A percentile compares a stretch with the other conserved stretches of the same genome.
phyloP scores from a whole-genome alignment of 2,329 filamentous ascomycete genomes.

The Trichophyton benhamiae region DNA sequence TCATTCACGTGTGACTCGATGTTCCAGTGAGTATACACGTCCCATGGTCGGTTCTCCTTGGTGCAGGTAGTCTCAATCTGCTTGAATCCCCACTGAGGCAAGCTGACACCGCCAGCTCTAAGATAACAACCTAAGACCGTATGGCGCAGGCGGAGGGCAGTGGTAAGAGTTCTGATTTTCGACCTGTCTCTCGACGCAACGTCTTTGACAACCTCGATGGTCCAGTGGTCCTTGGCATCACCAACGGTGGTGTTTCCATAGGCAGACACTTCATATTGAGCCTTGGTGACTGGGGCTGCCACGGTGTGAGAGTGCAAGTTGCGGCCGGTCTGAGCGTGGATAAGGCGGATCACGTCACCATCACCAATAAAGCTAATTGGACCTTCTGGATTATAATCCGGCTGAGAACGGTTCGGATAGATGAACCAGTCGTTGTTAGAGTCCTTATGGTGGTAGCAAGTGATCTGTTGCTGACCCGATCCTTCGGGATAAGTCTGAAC shows the following conservation, averaged over 20 bases:
- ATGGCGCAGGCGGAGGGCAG: conserved; percentile 80
- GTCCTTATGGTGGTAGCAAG: conserved; percentile 99
- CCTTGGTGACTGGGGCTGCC: conserved; percentile 75
- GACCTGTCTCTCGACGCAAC: conserved; percentile 75
- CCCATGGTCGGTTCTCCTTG: conserved; percentile 81
- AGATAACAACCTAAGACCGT: conserved; percentile 78
- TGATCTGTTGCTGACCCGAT: conserved; percentile 88
- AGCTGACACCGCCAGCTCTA: conserved; percentile 84
- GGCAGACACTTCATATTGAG: conserved; percentile 81
- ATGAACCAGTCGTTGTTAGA: conserved; percentile 99
- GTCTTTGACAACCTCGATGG: conserved; percentile 80
- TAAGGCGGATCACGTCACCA: conserved; percentile 66
- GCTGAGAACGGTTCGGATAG: conserved; percentile 75
- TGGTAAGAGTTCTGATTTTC: conserved; percentile 80
- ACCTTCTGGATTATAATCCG: conserved; percentile 59
- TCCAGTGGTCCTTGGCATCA: conserved; percentile 97
- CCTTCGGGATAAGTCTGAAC: conserved; percentile 93
- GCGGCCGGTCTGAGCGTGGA: conserved; percentile 89
- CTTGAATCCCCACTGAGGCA: conserved; percentile 99
- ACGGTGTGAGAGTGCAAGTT: conserved; percentile 94
- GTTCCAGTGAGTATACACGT: conserved; percentile 98
- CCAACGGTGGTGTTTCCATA: conserved; percentile 94
- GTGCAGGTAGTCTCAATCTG: conserved; percentile 96
- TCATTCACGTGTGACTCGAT: conserved; percentile 92
- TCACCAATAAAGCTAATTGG: conserved; percentile 65